phyloP scores from a whole-genome alignment of 352 stramenopile species.

The Globisporangium okanoganense region DNA sequence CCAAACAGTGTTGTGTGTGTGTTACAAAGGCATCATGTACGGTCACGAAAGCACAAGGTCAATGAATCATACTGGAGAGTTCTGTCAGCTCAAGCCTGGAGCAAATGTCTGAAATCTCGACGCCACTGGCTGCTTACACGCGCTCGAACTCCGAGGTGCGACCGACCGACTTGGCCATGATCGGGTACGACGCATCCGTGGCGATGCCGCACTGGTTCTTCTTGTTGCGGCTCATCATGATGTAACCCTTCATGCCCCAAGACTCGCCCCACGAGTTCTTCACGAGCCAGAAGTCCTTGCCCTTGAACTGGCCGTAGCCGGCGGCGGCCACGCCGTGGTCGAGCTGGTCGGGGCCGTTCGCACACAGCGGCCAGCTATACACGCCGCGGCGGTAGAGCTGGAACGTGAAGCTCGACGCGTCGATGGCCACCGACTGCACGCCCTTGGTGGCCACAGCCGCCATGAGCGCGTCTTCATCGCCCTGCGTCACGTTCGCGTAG shows the following conservation, averaged over 20 bases:
- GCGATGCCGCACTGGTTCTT: constrained; percentile 94
- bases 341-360: constrained; percentile 49
- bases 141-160: constrained; percentile 1
- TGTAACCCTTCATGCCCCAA: constrained; percentile 90
- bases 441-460: constrained; percentile 76
- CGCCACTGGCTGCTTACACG: background rate
- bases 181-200: constrained; percentile 77
- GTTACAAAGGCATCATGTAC: background rate
- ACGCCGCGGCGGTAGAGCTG: constrained; percentile 78
- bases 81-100: background rate
- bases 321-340: constrained; percentile 94
- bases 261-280: constrained; percentile 91
- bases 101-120: background rate
- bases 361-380: constrained; percentile 43
- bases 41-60: background rate
- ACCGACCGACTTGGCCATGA: constrained; percentile 27
- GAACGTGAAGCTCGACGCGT: constrained; percentile 77
- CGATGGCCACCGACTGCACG: constrained; percentile 86
- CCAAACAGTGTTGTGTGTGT: background rate
- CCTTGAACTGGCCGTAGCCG: constrained; percentile 89
- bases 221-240: constrained; percentile 74
- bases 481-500: constrained; percentile 68
- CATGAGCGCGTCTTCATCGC: constrained; percentile 82
- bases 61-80: no score
- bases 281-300: constrained; percentile 93